These are phyloP conservation scores for Schizophyllum commune DNA, from an alignment of 1,284 basidiomycete species.

Conservation along the genomic window DNA sequence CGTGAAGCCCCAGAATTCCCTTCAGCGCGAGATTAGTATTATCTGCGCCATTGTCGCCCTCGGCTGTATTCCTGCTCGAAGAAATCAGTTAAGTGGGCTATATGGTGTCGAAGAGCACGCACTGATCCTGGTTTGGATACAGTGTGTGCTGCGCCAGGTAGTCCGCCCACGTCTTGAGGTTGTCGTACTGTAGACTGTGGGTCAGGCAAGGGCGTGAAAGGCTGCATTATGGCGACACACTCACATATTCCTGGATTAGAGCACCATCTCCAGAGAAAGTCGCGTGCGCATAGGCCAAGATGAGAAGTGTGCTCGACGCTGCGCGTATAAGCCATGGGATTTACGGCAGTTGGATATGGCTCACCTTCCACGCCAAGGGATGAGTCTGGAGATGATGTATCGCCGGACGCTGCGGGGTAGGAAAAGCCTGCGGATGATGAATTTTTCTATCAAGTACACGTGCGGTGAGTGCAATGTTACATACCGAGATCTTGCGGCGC, in stretches of 20 bases:
- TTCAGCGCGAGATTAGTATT: slow-evolving; percentile 32
- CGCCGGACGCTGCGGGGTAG: too few relatives aligned
- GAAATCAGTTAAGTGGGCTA: not conserved
- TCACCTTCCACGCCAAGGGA: too few relatives aligned
- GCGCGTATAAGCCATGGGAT: too few relatives aligned
- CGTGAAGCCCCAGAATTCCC: slow-evolving; percentile 23
- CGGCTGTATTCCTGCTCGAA: not conserved
- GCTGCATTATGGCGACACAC: too few relatives aligned
- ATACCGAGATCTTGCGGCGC: slow-evolving; percentile 36
- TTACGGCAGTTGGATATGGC: too few relatives aligned
- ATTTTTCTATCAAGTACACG: too few relatives aligned
- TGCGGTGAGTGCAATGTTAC: not conserved
- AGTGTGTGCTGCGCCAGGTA: slow-evolving; percentile 19
- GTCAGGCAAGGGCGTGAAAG: not conserved
- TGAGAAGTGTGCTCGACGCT: too few relatives aligned
- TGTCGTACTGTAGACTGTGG: slow-evolving; percentile 23
- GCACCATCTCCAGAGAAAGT: too few relatives aligned
- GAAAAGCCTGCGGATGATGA: too few relatives aligned
- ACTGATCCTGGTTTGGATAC: slow-evolving; percentile 7
- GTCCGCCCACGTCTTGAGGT: slow-evolving; percentile 28
- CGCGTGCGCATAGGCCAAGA: too few relatives aligned
- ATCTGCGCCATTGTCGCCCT: slow-evolving; percentile 7
- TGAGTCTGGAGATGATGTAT: too few relatives aligned
- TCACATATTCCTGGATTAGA: too few relatives aligned
- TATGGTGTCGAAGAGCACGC: not conserved